Evolutionary conservation across 2,329 filamentous ascomycete species (phyloP).

Genomic region (Pseudogymnoascus sp.): DNA sequence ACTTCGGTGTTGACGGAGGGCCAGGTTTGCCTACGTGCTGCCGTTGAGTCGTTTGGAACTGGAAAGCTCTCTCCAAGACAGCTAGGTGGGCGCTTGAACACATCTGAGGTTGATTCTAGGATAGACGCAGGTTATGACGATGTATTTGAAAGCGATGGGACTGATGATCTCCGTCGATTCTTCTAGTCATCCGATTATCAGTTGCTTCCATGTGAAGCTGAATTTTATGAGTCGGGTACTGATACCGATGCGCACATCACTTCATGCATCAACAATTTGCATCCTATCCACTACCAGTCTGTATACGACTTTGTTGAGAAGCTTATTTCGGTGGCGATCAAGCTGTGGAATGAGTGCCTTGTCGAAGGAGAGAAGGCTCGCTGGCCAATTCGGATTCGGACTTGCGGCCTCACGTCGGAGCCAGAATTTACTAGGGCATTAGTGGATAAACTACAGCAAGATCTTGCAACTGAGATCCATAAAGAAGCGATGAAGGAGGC

Average conservation of each 20-base stretch:
- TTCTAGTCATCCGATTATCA: constrained; percentile 32
- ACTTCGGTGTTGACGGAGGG: constrained; percentile 31
- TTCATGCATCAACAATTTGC: constrained; percentile 35
- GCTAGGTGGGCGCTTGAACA: background rate
- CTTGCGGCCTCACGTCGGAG: constrained; percentile 2
- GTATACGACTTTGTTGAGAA: constrained; percentile 32
- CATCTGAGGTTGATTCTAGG: background rate
- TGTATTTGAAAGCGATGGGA: background rate
- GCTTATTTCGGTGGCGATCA: constrained; percentile 25
- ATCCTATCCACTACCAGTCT: constrained; percentile 26
- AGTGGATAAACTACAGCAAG: background rate
- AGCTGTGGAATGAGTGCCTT: constrained; percentile 26
- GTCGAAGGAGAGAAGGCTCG: constrained; percentile 3
- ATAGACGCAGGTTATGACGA: background rate
- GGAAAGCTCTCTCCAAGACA: background rate
- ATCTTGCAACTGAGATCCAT: background rate
- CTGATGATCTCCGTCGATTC: background rate
- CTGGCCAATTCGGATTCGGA: constrained; percentile 10
- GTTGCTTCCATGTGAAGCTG: constrained; percentile 33
- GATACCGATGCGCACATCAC: constrained; percentile 19
- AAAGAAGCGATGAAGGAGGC: background rate
- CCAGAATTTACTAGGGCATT: background rate
- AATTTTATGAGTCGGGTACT: constrained; percentile 16
- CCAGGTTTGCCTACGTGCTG: background rate
- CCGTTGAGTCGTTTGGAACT: background rate